phyloP scores from a whole-genome alignment of 495 filamentous ascomycete species.

The Neurospora sp. region DNA sequence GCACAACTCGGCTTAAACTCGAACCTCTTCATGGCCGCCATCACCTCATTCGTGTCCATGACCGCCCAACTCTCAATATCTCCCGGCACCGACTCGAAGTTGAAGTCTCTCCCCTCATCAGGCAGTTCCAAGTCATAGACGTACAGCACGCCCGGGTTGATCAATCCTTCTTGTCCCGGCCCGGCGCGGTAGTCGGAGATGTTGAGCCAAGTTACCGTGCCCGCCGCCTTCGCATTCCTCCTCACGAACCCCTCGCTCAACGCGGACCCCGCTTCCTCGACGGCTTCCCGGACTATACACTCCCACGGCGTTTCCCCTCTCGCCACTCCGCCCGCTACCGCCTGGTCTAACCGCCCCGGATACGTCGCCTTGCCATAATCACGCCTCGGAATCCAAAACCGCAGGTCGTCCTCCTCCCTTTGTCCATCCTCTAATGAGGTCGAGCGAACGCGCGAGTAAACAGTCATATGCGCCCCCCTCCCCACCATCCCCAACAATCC shows the following conservation, averaged over 20 bases:
- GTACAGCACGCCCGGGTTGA: conserved; percentile 37
- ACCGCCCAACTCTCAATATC: conserved; percentile 44
- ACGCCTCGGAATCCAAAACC: conserved; percentile 44
- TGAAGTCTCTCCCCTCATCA: conserved; percentile 11
- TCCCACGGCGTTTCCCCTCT: conserved; percentile 33
- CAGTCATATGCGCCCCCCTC: conserved; percentile 40
- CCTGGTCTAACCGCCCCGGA: conserved; percentile 43
- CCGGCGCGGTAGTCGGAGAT: conserved; percentile 20
- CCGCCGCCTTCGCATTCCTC: conserved; percentile 20
- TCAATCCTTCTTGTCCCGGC: conserved; percentile 45
- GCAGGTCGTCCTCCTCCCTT: background rate
- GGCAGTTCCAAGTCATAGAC: conserved; percentile 40
- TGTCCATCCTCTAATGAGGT: background rate
- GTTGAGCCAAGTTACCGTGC: conserved; percentile 32
- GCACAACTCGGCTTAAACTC: conserved; percentile 49
- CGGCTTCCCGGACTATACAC: conserved; percentile 42
- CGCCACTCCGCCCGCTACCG: conserved; percentile 45
- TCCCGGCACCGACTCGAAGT: conserved; percentile 36
- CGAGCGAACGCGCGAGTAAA: conserved; percentile 23
- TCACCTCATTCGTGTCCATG: conserved; percentile 39
- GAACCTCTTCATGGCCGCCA: conserved; percentile 25
- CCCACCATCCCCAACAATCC: conserved; percentile 41
- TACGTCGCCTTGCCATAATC: conserved; percentile 36
- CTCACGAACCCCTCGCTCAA: conserved; percentile 25
- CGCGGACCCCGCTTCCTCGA: conserved; percentile 39